Conservation (phyloP, 2,329 filamentous ascomycete species). For the Talaromyces rugulosus region DNA sequence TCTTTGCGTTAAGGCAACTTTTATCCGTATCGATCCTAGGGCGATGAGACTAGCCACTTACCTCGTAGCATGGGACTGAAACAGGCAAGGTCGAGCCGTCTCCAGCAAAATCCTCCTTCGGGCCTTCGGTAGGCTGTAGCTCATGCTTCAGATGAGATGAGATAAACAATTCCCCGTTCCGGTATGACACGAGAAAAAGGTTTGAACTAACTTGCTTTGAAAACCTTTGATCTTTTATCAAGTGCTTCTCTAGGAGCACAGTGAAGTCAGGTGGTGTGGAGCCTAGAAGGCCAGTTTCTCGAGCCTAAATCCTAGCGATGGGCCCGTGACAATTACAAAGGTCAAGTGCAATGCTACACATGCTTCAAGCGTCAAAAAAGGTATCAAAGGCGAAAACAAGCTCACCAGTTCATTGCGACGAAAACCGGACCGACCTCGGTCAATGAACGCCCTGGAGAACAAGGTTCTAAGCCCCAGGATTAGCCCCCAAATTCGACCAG, state of each 20-base stretch:
- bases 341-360: not conserved
- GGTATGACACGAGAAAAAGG: not conserved
- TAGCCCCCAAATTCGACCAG: not conserved
- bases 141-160: not conserved
- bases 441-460: not conserved
- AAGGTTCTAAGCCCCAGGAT: not conserved
- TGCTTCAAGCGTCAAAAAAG: not conserved
- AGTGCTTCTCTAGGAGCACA: not conserved
- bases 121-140: not conserved
- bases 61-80: conserved; percentile 9
- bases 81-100: not conserved
- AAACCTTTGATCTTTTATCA: not conserved
- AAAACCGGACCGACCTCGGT: not conserved
- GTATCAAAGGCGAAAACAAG: not conserved
- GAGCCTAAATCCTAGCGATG: not conserved
- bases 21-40: not conserved
- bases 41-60: not conserved
- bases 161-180: not conserved
- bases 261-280: not conserved
- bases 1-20: not conserved
- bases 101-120: not conserved
- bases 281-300: not conserved
- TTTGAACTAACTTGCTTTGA: not conserved
- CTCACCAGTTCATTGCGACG: not conserved
- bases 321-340: not conserved